These are phyloP conservation scores for Prunus davidiana DNA, from an alignment of 306 rosid genomes.

Conservation along the genomic window DNA sequence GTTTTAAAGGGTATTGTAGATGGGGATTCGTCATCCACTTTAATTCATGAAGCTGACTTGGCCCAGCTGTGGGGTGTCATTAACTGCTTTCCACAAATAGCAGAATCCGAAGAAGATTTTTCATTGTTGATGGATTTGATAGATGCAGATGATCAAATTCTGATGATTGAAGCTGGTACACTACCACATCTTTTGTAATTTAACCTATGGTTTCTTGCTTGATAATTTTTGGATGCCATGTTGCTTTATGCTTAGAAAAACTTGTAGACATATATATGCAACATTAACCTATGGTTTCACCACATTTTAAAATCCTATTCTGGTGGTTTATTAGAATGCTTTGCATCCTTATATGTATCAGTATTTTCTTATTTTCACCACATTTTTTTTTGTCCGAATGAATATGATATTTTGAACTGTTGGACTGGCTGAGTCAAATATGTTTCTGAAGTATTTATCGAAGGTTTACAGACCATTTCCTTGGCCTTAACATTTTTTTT, in stretches of 20 bases:
- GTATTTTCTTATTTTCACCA: background rate
- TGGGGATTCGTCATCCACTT: constrained; percentile 25
- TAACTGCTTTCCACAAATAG: constrained; percentile 61
- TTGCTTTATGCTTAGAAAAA: background rate
- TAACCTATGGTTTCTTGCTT: constrained; percentile 1
- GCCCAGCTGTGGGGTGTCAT: constrained; percentile 72
- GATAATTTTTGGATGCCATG: background rate
- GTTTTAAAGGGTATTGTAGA: constrained; percentile 34
- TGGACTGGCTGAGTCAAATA: background rate
- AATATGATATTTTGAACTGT: background rate
- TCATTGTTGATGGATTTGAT: constrained; percentile 56
- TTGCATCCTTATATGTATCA: background rate
- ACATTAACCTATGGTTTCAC: background rate
- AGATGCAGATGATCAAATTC: constrained; percentile 54
- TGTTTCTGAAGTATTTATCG: background rate
- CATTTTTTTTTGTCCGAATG: background rate
- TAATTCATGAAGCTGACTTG: constrained; percentile 48
- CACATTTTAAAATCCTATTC: background rate
- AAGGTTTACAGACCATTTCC: background rate
- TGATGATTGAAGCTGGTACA: constrained; percentile 49
- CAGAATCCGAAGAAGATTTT: constrained; percentile 32
- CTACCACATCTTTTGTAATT: constrained; percentile 15
- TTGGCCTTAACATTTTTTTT: background rate
- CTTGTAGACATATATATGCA: background rate
- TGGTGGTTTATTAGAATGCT: background rate